Evolutionary conservation across 805 yeast species (phyloP), one percentile per base, ranked within the genome.

Genomic region (Cyberlindnera mississippiensis): DNA sequence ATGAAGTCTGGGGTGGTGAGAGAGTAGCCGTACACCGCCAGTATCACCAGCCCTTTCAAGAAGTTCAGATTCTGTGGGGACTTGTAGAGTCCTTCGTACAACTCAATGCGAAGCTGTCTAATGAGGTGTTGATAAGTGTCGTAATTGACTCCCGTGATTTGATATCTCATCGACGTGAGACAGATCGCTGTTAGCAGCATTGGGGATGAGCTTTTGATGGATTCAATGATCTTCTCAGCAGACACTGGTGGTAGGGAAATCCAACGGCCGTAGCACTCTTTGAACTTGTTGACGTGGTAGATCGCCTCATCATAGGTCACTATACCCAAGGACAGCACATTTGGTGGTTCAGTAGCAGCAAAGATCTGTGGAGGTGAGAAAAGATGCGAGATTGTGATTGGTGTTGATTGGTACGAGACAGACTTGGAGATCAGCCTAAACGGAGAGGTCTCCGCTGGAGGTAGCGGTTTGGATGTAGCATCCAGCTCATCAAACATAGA

Each of bases 211-310:
- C 55, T 45, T 30, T 78, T 57, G 32, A 84, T 67, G 27, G 72
- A 59, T 5, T 67, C 71, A 9, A 82, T 64, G 17, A 85, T 63
- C 28, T 63, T 66, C 15, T 64, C 71, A 0, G 81, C 70, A 4
- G 78, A 56, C 28, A 73, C 55, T 12, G 64, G 65, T 24, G 90
- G 88, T 38, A 85, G 77, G 40, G 85, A 77, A 3, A 83, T 78
- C 95, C 95, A 85, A 24, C 87, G 69, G 4, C 89, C 87, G 55
- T 80, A 85, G 52, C 82, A 72, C 37, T 78, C 75, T 33, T 83
- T 65, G 56, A 85, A 85, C 35, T 73, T 74, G 40, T 69, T 70
- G 49, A 85, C 61, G 30, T 84, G 60, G 14, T 67, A 66, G 6
- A 71, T 50, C 0, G 78, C 77, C 49, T 81, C 79, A 3, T 62